These are phyloP conservation scores for Rostrohypoxylon terebratum DNA, from an alignment of 495 filamentous ascomycete species.

Conservation along the genomic window DNA sequence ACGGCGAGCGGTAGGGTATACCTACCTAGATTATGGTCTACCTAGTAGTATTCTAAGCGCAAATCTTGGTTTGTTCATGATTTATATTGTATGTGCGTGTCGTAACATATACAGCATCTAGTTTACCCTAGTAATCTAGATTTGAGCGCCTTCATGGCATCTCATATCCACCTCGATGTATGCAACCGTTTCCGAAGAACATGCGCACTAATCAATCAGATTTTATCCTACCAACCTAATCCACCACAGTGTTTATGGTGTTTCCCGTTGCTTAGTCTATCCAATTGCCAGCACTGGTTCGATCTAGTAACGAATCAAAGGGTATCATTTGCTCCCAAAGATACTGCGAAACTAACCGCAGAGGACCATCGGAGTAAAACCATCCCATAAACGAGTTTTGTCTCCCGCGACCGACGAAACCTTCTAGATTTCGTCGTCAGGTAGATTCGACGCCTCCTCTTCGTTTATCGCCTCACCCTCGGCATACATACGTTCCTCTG, in stretches of 20 bases:
- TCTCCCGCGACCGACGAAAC: conserved; percentile 5
- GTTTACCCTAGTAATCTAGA: not conserved
- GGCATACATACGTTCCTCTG: conserved; percentile 22
- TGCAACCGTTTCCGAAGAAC: conserved; percentile 8
- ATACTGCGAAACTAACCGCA: conserved; percentile 3
- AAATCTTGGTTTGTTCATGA: not conserved
- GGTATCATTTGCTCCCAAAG: conserved; percentile 31
- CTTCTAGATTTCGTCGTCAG: conserved; percentile 33
- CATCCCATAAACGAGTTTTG: conserved; percentile 1
- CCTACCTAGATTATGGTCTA: not conserved
- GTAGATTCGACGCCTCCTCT: conserved; percentile 26
- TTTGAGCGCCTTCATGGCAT: not conserved
- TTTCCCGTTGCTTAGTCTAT: not conserved
- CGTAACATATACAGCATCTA: conserved; percentile 1
- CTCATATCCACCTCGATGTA: not conserved
- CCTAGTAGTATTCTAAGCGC: not conserved
- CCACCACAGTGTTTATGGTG: not conserved
- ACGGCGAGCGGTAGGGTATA: conserved; percentile 10
- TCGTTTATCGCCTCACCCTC: conserved; percentile 31
- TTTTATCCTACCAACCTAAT: not conserved
- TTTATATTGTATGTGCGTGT: not conserved
- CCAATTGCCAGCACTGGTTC: not conserved
- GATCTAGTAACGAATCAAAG: conserved; percentile 5
- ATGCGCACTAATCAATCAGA: conserved; percentile 4
- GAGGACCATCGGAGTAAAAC: conserved; percentile 7